Evolutionary conservation across 106 monocot species (phyloP).

Genomic region (Triglochin maritima): DNA sequence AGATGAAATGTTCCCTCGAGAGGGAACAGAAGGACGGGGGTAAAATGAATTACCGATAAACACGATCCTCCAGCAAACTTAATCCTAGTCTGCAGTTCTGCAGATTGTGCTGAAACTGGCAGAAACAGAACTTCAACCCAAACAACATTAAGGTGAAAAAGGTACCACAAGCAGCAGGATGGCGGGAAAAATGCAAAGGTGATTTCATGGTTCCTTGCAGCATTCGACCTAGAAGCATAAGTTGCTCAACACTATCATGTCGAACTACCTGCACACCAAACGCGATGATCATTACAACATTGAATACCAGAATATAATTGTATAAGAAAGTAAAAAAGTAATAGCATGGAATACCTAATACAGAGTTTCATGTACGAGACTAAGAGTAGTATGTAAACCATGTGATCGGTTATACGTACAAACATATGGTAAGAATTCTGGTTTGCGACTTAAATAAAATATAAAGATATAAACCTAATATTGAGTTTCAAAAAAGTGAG

Average conservation of each 20-base stretch:
- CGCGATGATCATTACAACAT: neutral
- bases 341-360: no score
- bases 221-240: constrained; percentile 81
- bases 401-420: no score
- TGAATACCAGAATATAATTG: no score
- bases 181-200: constrained; percentile 66
- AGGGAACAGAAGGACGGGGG: neutral
- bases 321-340: no score
- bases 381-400: no score
- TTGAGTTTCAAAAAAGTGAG: no score
- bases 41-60: constrained; percentile 45
- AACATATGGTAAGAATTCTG: no score
- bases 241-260: constrained; percentile 95
- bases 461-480: no score
- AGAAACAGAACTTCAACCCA: constrained; percentile 87
- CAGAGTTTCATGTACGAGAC: no score
- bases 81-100: constrained; percentile 64
- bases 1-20: no score
- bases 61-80: constrained; percentile 76
- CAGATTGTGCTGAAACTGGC: constrained; percentile 71
- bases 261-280: constrained; percentile 54
- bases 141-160: constrained; percentile 98
- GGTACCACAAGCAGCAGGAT: constrained; percentile 92
- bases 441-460: no score
- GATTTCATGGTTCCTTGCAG: constrained; percentile 98